Conservation (phyloP, 2,329 filamentous ascomycete genomes). For the Botryotinia convoluta region DNA sequence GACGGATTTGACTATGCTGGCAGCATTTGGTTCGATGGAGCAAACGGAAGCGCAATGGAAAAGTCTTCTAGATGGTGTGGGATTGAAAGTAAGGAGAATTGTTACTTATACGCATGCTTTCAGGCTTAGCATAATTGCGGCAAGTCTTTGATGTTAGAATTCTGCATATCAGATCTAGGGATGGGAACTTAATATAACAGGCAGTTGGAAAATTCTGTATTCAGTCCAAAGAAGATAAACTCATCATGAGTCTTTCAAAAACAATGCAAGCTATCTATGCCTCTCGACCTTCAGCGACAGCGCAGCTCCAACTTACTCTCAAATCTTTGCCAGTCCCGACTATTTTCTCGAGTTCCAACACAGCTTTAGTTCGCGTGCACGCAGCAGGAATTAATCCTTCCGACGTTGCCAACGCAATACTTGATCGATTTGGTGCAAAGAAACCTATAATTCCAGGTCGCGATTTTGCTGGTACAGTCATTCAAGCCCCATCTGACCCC, state of each 20-base stretch:
- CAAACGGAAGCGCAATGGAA: constrained; percentile 40
- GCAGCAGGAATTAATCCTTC: neutral
- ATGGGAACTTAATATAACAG: too few relatives aligned
- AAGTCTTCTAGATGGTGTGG: constrained; percentile 19
- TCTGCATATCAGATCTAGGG: too few relatives aligned
- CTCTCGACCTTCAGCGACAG: neutral
- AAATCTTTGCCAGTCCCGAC: neutral
- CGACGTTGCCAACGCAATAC: neutral
- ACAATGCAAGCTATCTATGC: neutral
- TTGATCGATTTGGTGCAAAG: neutral
- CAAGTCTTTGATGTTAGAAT: too few relatives aligned
- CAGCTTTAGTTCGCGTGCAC: neutral
- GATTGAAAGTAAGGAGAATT: constrained; percentile 12
- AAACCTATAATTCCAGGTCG: neutral
- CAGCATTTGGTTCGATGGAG: constrained; percentile 39
- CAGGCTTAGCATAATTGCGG: neutral
- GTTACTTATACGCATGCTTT: constrained; percentile 3
- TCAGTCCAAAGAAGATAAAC: neutral
- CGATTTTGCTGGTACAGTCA: neutral
- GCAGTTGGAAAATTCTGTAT: too few relatives aligned
- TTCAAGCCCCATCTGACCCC: neutral
- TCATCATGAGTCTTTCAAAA: neutral
- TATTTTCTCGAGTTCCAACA: neutral
- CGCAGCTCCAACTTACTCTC: neutral
- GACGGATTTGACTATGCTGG: constrained; percentile 42